Base-by-base conservation (phyloP, 2,329 filamentous ascomycete genomes). In the Incumbomyces delicatus region DNA sequence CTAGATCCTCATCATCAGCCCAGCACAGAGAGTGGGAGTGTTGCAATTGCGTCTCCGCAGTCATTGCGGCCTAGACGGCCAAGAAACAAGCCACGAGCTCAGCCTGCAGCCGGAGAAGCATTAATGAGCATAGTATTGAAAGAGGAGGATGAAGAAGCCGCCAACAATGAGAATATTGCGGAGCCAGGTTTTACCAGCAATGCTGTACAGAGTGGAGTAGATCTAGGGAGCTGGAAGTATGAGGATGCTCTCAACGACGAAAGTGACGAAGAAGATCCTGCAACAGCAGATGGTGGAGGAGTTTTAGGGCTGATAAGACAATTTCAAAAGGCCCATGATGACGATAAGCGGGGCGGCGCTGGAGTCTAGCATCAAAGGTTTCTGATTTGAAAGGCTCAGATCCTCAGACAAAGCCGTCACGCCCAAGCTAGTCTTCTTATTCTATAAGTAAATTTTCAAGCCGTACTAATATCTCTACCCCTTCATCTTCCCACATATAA, bases 271-370 rank as follows among this genome's bases (percentile, higher is more conserved):
- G 66, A 64, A 7, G 68, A 71, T 43, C 69, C 73, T 6, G 68
- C 63, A 7, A 61, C 70, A 27, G 63, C 63, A 36, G 58, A 60
- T 29, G 65, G 58, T 30, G 72, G 72, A 3, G 80, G 80, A 2
- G 80, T 84, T 4, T 62, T 85, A 48, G 80, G 80, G 7, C 61
- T 85, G 54, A 69, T 85, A 47, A 77, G 81, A 59, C 78, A 85
- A 57, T 83, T 83, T 57, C 77, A 80, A 51, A 79, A 77, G 62
- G 78, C 76, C 32, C 75, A 78, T 52, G 71, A 70, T 20, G 71
- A 73, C 12, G 48, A 45, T n/a, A 48, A 44, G 17, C 22, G 45
- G 12, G 40, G 39, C 16, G 46, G 41, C 36, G 47, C 47, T 38
- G 47, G n/a, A 17, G 37, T 40, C 12, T 50, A 32, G 16, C 33